Base-by-base conservation (phyloP, 108 stramenopile species). In the Tribonema minus region DNA sequence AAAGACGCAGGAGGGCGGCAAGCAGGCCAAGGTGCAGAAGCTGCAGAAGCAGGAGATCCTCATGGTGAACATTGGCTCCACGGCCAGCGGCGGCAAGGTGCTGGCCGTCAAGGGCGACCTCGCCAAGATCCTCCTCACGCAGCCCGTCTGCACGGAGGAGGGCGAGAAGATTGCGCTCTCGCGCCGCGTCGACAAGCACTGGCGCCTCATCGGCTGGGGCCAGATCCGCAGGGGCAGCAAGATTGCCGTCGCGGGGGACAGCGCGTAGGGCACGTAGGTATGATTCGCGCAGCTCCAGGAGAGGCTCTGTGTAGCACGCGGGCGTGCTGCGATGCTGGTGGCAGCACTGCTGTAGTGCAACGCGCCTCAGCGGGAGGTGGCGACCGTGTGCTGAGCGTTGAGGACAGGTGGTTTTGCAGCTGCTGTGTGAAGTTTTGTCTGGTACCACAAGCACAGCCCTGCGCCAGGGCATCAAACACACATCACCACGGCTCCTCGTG, bases 11-110 rank as follows among this genome's bases (percentile, higher is more conserved):
- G 97, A 98, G 81, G 99, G 97, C 29, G 93, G 94, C 40, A 98
- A 97, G 88, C 95, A 96, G 74, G 94, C 94, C 46, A 96, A 98
- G 92, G 95, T 99, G 25, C 92, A 93, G 83, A 97, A 97, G 87
- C 81, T 99, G 36, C 80, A 91, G 76, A 94, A 92, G 90, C 67
- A 84, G 68, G 99, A 99, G 87, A 96, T 95, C 83, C 93, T 99
- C 69, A 97, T 99, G 96, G 95, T 99, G 46, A 99, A 99, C 88
- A 98, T 99, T 83, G 99, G 99, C 33, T 92, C 91, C 25, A 99
- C 97, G 2, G 92, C 95, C 32, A 98, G 97, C 7, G 97, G 96
- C 67, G 97, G 97, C 54, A 93, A 90, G 71, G 85, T 99, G 40
- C 86, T 88, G 66, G 94, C 91, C 23, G 96, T 97, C 70, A 93